phyloP scores from a whole-genome alignment of 176 grass and related monocot species.

The Lolium multiflorum region DNA sequence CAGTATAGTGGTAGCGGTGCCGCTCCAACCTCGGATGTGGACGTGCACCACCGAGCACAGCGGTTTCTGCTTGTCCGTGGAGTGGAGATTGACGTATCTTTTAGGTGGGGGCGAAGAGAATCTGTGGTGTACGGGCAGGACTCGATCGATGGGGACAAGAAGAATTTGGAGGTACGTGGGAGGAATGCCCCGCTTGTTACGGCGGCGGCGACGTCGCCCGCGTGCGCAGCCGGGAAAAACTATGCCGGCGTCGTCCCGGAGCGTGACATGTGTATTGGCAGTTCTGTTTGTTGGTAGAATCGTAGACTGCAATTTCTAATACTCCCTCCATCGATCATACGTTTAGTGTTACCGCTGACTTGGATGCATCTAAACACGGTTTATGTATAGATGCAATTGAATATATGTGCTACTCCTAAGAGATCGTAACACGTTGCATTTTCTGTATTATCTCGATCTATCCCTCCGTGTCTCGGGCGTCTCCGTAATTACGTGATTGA shows the following conservation, averaged over 20 bases:
- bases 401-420: too few species aligned
- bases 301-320: background rate
- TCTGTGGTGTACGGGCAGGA: background rate
- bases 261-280: background rate
- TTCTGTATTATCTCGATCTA: too few species aligned
- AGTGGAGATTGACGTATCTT: background rate
- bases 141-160: too few species aligned
- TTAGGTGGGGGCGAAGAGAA: background rate
- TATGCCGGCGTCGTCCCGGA: background rate
- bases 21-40: background rate
- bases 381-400: too few species aligned
- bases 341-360: too few species aligned
- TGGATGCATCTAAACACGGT: too few species aligned
- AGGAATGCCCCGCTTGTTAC: conserved; percentile 2
- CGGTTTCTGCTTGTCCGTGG: background rate
- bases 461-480: too few species aligned
- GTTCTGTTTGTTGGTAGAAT: background rate
- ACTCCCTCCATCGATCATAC: too few species aligned
- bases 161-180: background rate
- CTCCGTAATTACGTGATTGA: too few species aligned
- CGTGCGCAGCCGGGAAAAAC: background rate
- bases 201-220: background rate
- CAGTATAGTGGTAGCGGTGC: background rate
- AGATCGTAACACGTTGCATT: too few species aligned
- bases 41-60: background rate